Percentiles rank a stretch among this genome's conserved stretches.
phyloP scores from a whole-genome alignment of 345 rosid genomes.

The Populus alba region DNA sequence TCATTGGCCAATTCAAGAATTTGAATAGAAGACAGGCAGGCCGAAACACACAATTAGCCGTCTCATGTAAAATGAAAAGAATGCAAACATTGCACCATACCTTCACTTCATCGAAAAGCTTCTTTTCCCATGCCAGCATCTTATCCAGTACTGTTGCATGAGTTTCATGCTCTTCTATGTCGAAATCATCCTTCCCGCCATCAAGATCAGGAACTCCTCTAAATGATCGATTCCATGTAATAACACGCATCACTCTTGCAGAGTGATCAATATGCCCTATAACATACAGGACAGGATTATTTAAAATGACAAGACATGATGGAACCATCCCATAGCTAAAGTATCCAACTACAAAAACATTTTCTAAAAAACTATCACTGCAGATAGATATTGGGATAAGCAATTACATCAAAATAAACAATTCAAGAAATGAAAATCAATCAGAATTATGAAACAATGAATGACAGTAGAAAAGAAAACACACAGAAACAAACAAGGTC shows the following conservation, averaged over 20 bases:
- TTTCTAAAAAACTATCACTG: neutral
- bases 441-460: neutral
- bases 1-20: neutral
- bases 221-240: constrained; percentile 93
- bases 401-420: neutral
- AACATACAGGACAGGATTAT: constrained; percentile 4
- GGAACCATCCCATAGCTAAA: neutral
- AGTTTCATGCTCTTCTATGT: constrained; percentile 77
- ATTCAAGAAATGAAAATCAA: neutral
- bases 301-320: neutral
- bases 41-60: neutral
- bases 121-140: constrained; percentile 95
- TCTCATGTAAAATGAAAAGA: neutral
- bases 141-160: constrained; percentile 97
- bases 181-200: constrained; percentile 69
- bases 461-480: neutral
- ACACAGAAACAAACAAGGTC: neutral
- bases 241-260: constrained; percentile 90
- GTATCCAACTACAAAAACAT: neutral
- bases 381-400: neutral
- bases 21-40: neutral
- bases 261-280: constrained; percentile 94
- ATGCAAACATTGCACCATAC: constrained; percentile 33
- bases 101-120: constrained; percentile 98
- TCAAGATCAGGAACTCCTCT: constrained; percentile 52